These are phyloP conservation scores for Inonotus obliquus DNA, from an alignment of 1,284 basidiomycete species.

Conservation along the genomic window DNA sequence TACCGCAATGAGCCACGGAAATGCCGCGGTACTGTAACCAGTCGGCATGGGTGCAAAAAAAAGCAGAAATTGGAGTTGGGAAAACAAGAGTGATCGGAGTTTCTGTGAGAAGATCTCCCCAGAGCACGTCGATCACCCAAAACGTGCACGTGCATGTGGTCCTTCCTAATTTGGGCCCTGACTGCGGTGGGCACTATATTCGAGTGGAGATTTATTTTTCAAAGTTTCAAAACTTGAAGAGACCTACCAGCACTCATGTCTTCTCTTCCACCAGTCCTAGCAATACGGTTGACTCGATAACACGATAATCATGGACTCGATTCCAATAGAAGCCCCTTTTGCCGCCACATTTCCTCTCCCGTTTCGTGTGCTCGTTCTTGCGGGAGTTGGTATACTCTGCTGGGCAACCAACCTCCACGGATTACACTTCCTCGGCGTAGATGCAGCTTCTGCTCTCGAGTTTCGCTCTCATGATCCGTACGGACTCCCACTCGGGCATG, in stretches of 20 bases:
- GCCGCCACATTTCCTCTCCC: slow-evolving; percentile 72
- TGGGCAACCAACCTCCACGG: slow-evolving; percentile 90
- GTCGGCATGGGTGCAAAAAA: too few species aligned
- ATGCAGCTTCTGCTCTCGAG: slow-evolving; percentile 66
- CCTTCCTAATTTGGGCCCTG: not conserved
- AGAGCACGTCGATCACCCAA: slow-evolving; percentile 3
- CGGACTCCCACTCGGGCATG: too few species aligned
- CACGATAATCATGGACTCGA: not conserved
- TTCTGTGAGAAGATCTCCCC: not conserved
- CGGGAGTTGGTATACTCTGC: slow-evolving; percentile 65
- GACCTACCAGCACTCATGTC: not conserved
- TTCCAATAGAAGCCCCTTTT: slow-evolving; percentile 35
- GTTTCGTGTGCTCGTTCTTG: slow-evolving; percentile 72
- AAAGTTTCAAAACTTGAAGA: too few species aligned
- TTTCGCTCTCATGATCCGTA: slow-evolving; percentile 35
- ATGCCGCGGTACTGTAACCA: not conserved
- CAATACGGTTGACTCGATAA: not conserved
- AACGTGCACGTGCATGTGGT: not conserved
- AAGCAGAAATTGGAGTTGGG: not conserved
- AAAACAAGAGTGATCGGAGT: not conserved
- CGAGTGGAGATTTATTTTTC: not conserved
- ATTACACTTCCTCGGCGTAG: slow-evolving; percentile 68
- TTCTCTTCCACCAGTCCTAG: not conserved
- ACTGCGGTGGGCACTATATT: not conserved
- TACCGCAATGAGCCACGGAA: slow-evolving; percentile 39